Evolutionary conservation across 1,284 basidiomycete genomes (phyloP).

Genomic region (Grifola frondosa): DNA sequence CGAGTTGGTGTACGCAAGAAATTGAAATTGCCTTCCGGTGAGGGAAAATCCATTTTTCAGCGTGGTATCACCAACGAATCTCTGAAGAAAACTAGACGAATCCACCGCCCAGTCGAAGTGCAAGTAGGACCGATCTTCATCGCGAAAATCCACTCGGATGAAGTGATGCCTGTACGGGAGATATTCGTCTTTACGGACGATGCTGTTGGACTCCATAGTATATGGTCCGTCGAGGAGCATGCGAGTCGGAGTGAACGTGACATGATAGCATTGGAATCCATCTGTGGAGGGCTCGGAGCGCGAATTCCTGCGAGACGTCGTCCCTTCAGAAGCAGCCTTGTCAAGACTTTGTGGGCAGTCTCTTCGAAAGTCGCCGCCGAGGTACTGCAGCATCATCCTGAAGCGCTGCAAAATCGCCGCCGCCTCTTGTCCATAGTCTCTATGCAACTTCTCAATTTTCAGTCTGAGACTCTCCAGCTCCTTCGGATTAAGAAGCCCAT

Average conservation of each 20-base stretch:
- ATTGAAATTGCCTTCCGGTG: constrained; percentile 66
- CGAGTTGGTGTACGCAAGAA: constrained; percentile 72
- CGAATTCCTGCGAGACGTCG: background rate
- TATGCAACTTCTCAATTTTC: constrained; percentile 40
- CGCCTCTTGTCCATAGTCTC: constrained; percentile 32
- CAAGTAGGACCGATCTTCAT: constrained; percentile 66
- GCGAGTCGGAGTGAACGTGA: constrained; percentile 69
- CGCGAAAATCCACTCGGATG: constrained; percentile 75
- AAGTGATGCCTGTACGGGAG: constrained; percentile 55
- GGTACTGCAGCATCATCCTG: constrained; percentile 38
- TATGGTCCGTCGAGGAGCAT: constrained; percentile 68
- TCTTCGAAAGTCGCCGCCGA: constrained; percentile 36
- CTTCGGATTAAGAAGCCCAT: constrained; percentile 49
- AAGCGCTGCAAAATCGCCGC: constrained; percentile 50
- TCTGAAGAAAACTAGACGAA: constrained; percentile 41
- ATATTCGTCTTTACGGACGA: constrained; percentile 62
- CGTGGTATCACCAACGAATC: constrained; percentile 57
- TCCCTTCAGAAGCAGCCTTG: constrained; percentile 21
- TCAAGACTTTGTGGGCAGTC: constrained; percentile 48
- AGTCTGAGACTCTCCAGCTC: constrained; percentile 37
- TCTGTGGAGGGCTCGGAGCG: constrained; percentile 1
- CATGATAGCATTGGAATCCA: constrained; percentile 52
- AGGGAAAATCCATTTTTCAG: constrained; percentile 62
- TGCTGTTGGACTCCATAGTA: constrained; percentile 57
- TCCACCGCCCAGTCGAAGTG: constrained; percentile 55